Percentiles rank a stretch among this genome's conserved stretches.
Conservation (phyloP, 768 basidiomycete genomes). For the Auriculariales sp. region DNA sequence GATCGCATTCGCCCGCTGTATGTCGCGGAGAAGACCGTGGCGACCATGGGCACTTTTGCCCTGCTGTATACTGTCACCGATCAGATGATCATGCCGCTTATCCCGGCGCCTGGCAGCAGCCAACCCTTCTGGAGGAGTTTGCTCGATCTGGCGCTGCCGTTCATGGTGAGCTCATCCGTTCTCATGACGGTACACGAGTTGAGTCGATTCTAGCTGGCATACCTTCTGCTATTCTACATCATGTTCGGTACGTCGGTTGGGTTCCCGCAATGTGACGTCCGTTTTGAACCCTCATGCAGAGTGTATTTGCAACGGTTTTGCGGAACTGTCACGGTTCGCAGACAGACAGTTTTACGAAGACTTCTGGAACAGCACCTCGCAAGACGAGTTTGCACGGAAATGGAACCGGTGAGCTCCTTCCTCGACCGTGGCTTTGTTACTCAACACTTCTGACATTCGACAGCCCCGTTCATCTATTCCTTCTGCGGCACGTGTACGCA, state of each 20-base stretch:
- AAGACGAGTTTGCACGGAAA: slow-evolving; percentile 95
- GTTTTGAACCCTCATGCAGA: slow-evolving; percentile 38
- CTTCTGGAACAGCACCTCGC: slow-evolving; percentile 97
- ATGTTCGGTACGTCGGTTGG: slow-evolving; percentile 43
- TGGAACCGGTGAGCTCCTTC: no score
- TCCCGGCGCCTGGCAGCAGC: slow-evolving; percentile 37
- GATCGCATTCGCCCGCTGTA: slow-evolving; percentile 55
- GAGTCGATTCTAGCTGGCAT: slow-evolving; percentile 33
- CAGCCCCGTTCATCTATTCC: slow-evolving; percentile 89
- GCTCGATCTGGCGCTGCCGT: slow-evolving; percentile 79
- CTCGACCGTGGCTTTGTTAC: background rate
- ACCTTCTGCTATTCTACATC: slow-evolving; percentile 74
- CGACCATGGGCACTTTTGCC: slow-evolving; percentile 92
- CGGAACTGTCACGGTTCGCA: slow-evolving; percentile 92
- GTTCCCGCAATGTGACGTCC: background rate
- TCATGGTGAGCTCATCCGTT: slow-evolving; percentile 37
- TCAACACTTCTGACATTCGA: slow-evolving; percentile 1
- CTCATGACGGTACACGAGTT: background rate
- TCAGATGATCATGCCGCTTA: slow-evolving; percentile 80
- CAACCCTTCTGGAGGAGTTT: slow-evolving; percentile 64
- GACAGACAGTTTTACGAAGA: slow-evolving; percentile 96
- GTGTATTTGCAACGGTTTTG: slow-evolving; percentile 93
- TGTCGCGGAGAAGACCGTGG: slow-evolving; percentile 58
- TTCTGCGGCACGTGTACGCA: slow-evolving; percentile 90
- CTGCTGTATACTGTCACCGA: slow-evolving; percentile 90